Conservation (phyloP, 163 green algal genomes). For the Scenedesmus sp. region DNA sequence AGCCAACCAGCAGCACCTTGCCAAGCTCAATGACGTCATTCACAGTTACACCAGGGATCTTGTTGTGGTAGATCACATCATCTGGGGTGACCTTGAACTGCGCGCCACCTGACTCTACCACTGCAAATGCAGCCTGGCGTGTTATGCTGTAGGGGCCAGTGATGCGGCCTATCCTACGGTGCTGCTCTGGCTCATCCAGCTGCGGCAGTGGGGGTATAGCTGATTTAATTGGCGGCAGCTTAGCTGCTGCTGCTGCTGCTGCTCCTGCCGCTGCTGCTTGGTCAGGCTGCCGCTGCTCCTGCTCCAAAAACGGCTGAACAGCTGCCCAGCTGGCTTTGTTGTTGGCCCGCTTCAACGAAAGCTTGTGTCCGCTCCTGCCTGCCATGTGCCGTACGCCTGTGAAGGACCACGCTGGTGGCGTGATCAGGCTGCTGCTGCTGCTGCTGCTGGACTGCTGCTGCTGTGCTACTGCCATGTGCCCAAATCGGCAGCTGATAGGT, state of each 20-base stretch:
- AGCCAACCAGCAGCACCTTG: constrained; percentile 90
- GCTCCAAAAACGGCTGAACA: constrained; percentile 23
- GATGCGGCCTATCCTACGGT: constrained; percentile 52
- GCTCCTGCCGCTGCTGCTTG: background rate
- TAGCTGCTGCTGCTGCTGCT: background rate
- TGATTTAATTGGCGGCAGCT: background rate
- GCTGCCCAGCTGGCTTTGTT: constrained; percentile 42
- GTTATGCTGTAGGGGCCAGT: constrained; percentile 55
- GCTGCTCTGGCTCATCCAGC: background rate
- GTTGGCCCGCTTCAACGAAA: constrained; percentile 42
- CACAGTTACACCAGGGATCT: constrained; percentile 68
- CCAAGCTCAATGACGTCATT: constrained; percentile 84
- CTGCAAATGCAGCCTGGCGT: constrained; percentile 78
- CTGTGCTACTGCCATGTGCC: background rate
- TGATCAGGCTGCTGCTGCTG: constrained; percentile 29
- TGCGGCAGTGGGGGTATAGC: constrained; percentile 27
- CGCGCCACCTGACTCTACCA: constrained; percentile 83
- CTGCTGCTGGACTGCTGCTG: background rate
- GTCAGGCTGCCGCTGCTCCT: constrained; percentile 20
- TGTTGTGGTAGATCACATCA: constrained; percentile 79
- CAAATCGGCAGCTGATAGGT: background rate
- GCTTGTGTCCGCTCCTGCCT: constrained; percentile 18
- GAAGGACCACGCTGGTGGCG: background rate
- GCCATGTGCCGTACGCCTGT: constrained; percentile 19
- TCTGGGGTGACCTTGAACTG: constrained; percentile 90